Conservation (phyloP, 176 grass and related monocot species). For the Aegilops speltoides region DNA sequence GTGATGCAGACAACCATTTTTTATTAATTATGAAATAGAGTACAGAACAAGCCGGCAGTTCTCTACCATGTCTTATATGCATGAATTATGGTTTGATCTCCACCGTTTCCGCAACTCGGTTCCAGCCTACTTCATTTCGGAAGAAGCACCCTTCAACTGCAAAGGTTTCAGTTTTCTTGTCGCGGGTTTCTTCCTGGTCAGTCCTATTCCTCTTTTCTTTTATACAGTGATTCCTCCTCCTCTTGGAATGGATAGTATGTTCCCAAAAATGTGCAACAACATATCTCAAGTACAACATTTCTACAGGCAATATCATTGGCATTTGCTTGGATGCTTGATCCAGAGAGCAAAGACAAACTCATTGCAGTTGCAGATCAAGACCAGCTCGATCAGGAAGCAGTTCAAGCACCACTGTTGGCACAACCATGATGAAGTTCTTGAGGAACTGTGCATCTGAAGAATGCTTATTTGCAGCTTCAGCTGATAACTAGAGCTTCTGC, state of each 20-base stretch:
- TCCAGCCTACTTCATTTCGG: conserved; percentile 85
- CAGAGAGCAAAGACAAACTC: conserved; percentile 26
- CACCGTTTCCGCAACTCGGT: background rate
- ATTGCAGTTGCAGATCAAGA: background rate
- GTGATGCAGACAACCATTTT: no score
- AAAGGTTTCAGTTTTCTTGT: conserved; percentile 85
- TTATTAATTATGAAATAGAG: no score
- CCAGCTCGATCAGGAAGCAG: conserved; percentile 17
- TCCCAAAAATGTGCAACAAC: background rate
- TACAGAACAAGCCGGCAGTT: no score
- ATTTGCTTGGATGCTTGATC: conserved; percentile 57
- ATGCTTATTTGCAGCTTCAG: background rate
- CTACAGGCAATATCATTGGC: conserved; percentile 58
- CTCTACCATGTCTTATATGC: background rate
- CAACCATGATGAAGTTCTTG: conserved; percentile 9
- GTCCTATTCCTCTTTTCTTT: background rate
- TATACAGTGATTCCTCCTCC: background rate
- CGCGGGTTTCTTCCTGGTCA: conserved; percentile 67
- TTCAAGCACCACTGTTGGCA: conserved; percentile 40
- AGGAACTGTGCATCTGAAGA: background rate
- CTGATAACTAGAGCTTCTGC: background rate
- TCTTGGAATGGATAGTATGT: background rate
- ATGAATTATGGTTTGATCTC: background rate
- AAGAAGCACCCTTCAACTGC: conserved; percentile 58
- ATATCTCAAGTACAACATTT: conserved; percentile 10